Conservation (phyloP, 2,329 filamentous ascomycete genomes). For the Diaporthe humulicola region DNA sequence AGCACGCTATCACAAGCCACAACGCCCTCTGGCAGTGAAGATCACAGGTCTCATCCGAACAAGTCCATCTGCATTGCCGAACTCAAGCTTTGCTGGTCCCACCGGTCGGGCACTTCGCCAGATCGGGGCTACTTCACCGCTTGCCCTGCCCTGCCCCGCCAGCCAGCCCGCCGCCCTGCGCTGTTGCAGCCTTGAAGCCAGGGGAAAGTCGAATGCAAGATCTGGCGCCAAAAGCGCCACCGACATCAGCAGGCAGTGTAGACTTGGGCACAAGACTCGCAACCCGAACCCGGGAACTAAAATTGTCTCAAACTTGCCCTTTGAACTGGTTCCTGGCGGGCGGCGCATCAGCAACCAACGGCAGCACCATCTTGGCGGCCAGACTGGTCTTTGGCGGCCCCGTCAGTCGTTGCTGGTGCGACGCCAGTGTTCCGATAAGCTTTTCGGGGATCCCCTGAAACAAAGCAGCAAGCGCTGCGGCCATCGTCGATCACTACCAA, state of each 20-base stretch:
- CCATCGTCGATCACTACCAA: slow-evolving; percentile 12
- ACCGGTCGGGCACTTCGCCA: slow-evolving; percentile 15
- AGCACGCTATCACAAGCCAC: not conserved
- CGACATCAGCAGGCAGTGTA: slow-evolving; percentile 23
- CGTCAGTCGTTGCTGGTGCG: slow-evolving; percentile 26
- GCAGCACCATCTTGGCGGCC: slow-evolving; percentile 16
- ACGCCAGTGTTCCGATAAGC: slow-evolving; percentile 21
- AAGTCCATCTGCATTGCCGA: slow-evolving; percentile 19
- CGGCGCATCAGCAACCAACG: slow-evolving; percentile 1
- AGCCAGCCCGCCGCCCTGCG: slow-evolving; percentile 9
- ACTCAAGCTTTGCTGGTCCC: slow-evolving; percentile 30
- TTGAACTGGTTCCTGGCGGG: slow-evolving; percentile 17
- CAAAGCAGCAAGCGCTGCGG: slow-evolving; percentile 12
- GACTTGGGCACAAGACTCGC: slow-evolving; percentile 1
- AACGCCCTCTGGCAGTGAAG: slow-evolving; percentile 6
- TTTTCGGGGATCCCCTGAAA: slow-evolving; percentile 28
- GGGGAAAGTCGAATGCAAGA: slow-evolving; percentile 8
- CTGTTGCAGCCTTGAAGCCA: slow-evolving; percentile 11
- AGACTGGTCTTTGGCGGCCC: slow-evolving; percentile 20
- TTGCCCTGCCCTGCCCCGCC: not conserved
- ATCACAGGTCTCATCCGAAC: slow-evolving; percentile 9
- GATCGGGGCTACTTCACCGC: slow-evolving; percentile 20
- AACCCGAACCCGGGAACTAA: slow-evolving; percentile 29
- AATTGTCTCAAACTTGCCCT: slow-evolving; percentile 11
- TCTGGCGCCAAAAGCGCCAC: slow-evolving; percentile 33